Base-by-base conservation (phyloP, 2,329 filamentous ascomycete species). In the Aspergillus latus region DNA sequence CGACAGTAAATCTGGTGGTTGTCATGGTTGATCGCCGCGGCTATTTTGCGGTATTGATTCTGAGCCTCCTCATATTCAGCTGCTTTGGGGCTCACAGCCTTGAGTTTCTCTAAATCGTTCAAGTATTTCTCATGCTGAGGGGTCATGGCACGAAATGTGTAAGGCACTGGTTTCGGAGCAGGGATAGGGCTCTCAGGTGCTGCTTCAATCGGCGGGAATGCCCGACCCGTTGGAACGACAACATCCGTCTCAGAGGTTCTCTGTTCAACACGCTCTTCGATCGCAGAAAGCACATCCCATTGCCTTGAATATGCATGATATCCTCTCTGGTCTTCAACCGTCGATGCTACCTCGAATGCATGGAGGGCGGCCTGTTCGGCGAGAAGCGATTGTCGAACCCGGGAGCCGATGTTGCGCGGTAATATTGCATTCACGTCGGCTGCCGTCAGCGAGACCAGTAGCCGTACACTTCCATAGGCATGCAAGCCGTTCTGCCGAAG, bases 401-500 rank as follows among this genome's bases (percentile, higher is more conserved):
- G 82, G 1, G 76, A 71, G 34, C 77, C 71, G 2, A 88, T 67
- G 1, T 76, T 74, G 51, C 82, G 82, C 0, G 92, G 88, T 6
- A 96, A 57, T 1, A 90, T 62, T 1, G 71, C 59, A 5, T 72
- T 65, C 61, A 84, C 84, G 54, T 90, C 87, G 0, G 82, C 76
- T 43, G 86, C 78, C 1, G 83, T 80, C 3, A 86, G 66, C 86
- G 92, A 92, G 39, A 92, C 69, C 1, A 97, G 80, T 78, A 93
- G 87, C 48, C 92, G 85, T 2, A 96, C 86, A 15, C 87, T 82
- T 2, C 93, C 93, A 68, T 91, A 92, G 29, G 79, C 78, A 64
- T 96, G 88, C 63, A 95, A 84, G 0, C 88, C 77, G 0, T 78
- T 72, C 49, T 84, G 79, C 2, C 78, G 75, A 59, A 84, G 80